phyloP scores from a whole-genome alignment of 1,284 basidiomycete genomes.

The Schizopora paradoxa region DNA sequence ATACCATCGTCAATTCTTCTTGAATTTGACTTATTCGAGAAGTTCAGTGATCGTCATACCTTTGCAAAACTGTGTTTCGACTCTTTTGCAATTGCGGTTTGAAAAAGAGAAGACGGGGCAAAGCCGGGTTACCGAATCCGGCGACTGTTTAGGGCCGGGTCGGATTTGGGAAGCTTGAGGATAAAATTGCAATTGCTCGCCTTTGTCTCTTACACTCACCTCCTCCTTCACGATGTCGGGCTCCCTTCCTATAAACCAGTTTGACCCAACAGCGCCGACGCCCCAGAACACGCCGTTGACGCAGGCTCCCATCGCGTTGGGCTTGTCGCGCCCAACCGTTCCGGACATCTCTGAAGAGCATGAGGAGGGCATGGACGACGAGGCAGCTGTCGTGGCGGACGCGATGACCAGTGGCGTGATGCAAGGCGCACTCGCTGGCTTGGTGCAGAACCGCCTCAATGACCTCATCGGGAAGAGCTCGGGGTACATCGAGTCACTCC shows the following conservation, averaged over 20 bases:
- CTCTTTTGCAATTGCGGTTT: no score
- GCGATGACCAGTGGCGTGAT: conserved; percentile 25
- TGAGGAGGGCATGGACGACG: conserved; percentile 50
- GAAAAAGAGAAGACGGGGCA: no score
- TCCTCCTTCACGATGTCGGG: no score
- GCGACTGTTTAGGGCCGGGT: no score
- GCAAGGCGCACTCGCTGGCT: conserved; percentile 48
- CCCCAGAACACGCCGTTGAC: conserved; percentile 79
- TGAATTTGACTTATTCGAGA: no score
- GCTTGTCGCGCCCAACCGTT: conserved; percentile 63
- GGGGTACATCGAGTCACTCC: conserved; percentile 85
- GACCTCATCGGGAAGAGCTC: conserved; percentile 75
- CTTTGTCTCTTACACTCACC: no score
- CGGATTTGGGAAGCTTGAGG: no score
- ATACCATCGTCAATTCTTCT: no score
- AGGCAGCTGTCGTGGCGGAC: conserved; percentile 21
- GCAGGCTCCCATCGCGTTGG: conserved; percentile 60
- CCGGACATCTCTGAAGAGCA: conserved; percentile 66
- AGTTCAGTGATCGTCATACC: no score
- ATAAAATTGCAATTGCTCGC: no score
- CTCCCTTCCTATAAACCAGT: conserved; percentile 36
- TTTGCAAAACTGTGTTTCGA: no score
- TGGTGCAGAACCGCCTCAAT: conserved; percentile 63
- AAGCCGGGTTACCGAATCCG: no score
- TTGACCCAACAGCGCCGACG: conserved; percentile 61